A percentile compares a stretch with the other conserved stretches of the same genome.
phyloP scores from a whole-genome alignment of 2,329 filamentous ascomycete genomes.

The Fusarium bulbicola region DNA sequence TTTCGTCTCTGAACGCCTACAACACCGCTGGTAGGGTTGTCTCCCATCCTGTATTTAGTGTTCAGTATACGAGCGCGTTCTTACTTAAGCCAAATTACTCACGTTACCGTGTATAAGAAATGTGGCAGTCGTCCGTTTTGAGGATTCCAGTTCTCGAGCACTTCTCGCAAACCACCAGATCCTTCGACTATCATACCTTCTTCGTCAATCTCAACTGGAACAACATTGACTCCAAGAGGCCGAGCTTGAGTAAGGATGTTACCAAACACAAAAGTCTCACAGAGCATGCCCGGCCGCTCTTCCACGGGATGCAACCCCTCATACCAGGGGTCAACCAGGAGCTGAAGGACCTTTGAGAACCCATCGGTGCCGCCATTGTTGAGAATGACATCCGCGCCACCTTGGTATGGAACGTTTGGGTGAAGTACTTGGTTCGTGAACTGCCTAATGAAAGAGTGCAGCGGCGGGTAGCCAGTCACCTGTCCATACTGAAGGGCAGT shows the following conservation, averaged over 20 bases:
- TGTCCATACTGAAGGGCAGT: slow-evolving; percentile 88
- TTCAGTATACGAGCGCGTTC: background rate
- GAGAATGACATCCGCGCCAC: slow-evolving; percentile 79
- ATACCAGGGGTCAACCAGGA: slow-evolving; percentile 80
- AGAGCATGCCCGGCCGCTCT: slow-evolving; percentile 79
- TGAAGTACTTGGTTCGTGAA: slow-evolving; percentile 82
- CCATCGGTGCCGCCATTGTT: slow-evolving; percentile 89
- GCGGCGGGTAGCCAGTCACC: slow-evolving; percentile 81
- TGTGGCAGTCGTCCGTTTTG: slow-evolving; percentile 79
- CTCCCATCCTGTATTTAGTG: slow-evolving; percentile 59
- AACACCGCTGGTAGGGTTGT: slow-evolving; percentile 85
- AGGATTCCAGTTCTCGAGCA: slow-evolving; percentile 84
- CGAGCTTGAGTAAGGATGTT: slow-evolving; percentile 74
- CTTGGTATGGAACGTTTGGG: slow-evolving; percentile 80
- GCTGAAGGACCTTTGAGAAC: slow-evolving; percentile 78
- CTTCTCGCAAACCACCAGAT: slow-evolving; percentile 76
- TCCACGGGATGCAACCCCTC: slow-evolving; percentile 71
- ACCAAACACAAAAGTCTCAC: slow-evolving; percentile 84
- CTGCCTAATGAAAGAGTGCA: slow-evolving; percentile 80
- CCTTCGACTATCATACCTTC: slow-evolving; percentile 82
- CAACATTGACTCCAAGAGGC: slow-evolving; percentile 77
- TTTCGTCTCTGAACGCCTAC: slow-evolving; percentile 77
- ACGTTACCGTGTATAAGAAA: slow-evolving; percentile 90
- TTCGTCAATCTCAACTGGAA: slow-evolving; percentile 78
- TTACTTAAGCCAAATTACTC: slow-evolving; percentile 50